These are phyloP conservation scores for Porphyrellus cyaneotinctus DNA, from an alignment of 768 basidiomycete species.

Conservation along the genomic window DNA sequence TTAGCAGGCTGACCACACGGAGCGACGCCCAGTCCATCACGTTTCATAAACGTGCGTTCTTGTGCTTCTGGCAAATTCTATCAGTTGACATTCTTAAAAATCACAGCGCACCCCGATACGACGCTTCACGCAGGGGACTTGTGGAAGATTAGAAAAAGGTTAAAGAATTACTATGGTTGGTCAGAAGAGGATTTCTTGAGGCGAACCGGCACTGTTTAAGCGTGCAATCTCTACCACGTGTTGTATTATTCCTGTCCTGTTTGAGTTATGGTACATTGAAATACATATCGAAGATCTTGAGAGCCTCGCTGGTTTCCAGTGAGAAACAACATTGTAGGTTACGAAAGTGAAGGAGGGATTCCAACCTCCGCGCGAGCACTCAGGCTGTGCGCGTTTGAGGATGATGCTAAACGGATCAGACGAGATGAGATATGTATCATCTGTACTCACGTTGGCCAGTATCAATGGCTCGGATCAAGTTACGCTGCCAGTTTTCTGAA, in stretches of 20 bases:
- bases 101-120: conserved; percentile 68
- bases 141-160: conserved; percentile 50
- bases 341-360: neutral
- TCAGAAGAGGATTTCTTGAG: conserved; percentile 38
- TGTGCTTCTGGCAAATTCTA: neutral
- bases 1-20: conserved; percentile 1
- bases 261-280: neutral
- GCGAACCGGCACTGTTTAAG: conserved; percentile 11
- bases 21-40: conserved; percentile 51
- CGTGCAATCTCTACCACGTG: neutral
- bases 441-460: conserved; percentile 21
- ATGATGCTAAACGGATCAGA: neutral
- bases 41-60: conserved; percentile 64
- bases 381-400: neutral
- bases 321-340: neutral
- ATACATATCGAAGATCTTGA: neutral
- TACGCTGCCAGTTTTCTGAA: conserved; percentile 17
- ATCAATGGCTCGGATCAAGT: conserved; percentile 13
- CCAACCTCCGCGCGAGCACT: neutral
- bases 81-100: neutral
- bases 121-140: conserved; percentile 48
- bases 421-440: neutral
- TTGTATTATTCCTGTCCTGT: neutral
- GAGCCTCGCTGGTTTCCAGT: neutral
- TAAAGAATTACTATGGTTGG: conserved; percentile 71